These are phyloP conservation scores for Jatropha podagrica DNA, from an alignment of 441 rosid genomes.

Conservation along the genomic window DNA sequence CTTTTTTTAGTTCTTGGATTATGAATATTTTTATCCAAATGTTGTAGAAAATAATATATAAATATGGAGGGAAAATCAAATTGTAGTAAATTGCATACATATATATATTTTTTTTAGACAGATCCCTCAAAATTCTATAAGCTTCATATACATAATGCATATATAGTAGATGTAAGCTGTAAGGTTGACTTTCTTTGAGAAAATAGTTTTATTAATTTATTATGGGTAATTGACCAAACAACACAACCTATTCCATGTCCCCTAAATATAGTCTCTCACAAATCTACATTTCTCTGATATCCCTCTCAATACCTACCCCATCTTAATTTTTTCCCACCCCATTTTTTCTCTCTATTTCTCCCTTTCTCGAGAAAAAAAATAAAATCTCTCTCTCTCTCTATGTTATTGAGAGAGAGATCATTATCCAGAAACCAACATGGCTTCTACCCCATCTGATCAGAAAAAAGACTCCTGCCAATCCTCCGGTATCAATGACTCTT, in stretches of 20 bases:
- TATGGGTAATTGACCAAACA: not conserved
- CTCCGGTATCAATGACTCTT: slow-evolving; percentile 9
- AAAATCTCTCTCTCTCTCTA: not conserved
- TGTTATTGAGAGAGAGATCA: slow-evolving; percentile 13
- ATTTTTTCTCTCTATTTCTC: not conserved
- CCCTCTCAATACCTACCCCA: not conserved
- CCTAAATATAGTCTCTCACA: not conserved
- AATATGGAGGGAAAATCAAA: too few relatives aligned
- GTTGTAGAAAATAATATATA: too few relatives aligned
- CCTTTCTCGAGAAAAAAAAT: too few relatives aligned
- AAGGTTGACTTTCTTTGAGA: too few relatives aligned
- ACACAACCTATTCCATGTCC: not conserved
- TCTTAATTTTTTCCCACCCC: not conserved
- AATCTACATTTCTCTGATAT: not conserved
- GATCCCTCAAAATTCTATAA: too few relatives aligned
- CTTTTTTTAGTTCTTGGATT: too few relatives aligned
- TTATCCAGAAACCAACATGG: slow-evolving; percentile 16
- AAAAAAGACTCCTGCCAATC: slow-evolving; percentile 26
- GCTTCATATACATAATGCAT: too few relatives aligned
- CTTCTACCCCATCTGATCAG: slow-evolving; percentile 11
- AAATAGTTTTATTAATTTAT: not conserved
- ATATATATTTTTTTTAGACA: too few relatives aligned
- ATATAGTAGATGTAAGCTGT: too few relatives aligned
- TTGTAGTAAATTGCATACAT: too few relatives aligned
- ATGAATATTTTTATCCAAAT: too few relatives aligned